Percentiles rank a stretch among this genome's conserved stretches.
Conservation (phyloP, 257 asterid species). For the Ballota nigra region DNA sequence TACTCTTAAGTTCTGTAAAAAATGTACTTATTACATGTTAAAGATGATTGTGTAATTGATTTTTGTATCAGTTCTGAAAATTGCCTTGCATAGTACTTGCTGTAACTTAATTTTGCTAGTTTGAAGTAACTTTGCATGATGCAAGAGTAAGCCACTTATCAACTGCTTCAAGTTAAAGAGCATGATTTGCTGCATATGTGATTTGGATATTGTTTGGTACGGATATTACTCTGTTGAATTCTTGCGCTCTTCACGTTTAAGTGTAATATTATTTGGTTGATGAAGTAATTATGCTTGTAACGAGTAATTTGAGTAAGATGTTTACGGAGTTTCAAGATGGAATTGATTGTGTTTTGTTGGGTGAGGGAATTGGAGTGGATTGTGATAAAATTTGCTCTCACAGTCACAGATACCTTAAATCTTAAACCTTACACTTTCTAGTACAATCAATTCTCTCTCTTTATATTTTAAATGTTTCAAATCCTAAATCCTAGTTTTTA, state of each 20-base stretch:
- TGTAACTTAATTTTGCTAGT: slow-evolving; percentile 7
- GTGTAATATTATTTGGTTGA: not conserved
- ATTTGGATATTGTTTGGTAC: not conserved
- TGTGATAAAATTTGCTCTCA: not conserved
- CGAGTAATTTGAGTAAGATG: not conserved
- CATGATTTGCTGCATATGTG: not conserved
- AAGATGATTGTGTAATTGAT: not conserved
- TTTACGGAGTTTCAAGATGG: not conserved
- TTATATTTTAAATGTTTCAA: too few species aligned
- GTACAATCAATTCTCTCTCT: too few species aligned
- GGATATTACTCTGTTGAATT: not conserved
- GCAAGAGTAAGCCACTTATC: not conserved
- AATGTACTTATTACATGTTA: not conserved
- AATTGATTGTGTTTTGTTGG: not conserved
- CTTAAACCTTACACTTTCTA: too few species aligned
- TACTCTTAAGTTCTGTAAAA: not conserved
- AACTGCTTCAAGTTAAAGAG: not conserved
- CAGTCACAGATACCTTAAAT: not conserved
- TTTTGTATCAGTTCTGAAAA: slow-evolving; percentile 18
- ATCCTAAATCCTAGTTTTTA: too few species aligned
- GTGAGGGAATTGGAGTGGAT: not conserved
- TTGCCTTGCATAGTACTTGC: not conserved
- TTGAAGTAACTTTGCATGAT: not conserved
- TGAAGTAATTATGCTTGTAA: not conserved
- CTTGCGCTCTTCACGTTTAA: too few species aligned